Evolutionary conservation across 352 stramenopile species (phyloP), one percentile per base, ranked within the genome.

Genomic region (Hyphochytrium catenoides): DNA sequence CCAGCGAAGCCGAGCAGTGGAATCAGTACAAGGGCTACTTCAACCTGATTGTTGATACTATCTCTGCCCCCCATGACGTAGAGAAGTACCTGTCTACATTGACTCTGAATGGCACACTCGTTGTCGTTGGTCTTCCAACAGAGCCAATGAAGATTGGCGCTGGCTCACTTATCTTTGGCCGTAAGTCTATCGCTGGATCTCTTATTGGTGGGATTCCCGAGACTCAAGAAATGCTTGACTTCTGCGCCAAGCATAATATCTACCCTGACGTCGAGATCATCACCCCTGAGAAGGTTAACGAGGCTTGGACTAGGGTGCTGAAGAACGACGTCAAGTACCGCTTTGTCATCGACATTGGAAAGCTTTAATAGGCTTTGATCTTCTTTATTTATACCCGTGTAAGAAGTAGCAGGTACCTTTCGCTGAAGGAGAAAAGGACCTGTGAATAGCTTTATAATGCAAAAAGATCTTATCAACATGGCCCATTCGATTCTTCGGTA

Each of bases 151-250:
- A 54, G 18, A 48, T 85, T 32, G 36, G 32, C 19, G 33, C 52
- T 5, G 48, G 60, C 25, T 31, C 31, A 2, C 33, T 87, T 20
- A 39, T 86, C 2, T 33, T 44, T 15, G 42, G 44, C 12, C 52
- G 51, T 22, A 36, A 45, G 23, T 58, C 49, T 8, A 48, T 85
- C 37, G 48, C 52, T 12, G 74, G 72, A 34, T 67, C 44, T 33
- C 30, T 59, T 17, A 78, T 91, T 38, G 73, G 69, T 23, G 64
- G 72, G 39, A 70, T 82, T 20, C 40, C 54, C 9, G 65, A 83
- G 37, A 78, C 74, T 15, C 63, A 81, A 32, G 62, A 85, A 24
- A 77, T 81, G 66, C 44, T 87, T n/a, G 52, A 77, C 26, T 57
- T 88, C 26, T 82, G 68, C 33, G 59, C 50, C 11, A 50, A 67